A percentile compares a stretch with the other conserved stretches of the same genome.
Conservation (phyloP, 148 eudicot species). For the Chenopodium formosanum region DNA sequence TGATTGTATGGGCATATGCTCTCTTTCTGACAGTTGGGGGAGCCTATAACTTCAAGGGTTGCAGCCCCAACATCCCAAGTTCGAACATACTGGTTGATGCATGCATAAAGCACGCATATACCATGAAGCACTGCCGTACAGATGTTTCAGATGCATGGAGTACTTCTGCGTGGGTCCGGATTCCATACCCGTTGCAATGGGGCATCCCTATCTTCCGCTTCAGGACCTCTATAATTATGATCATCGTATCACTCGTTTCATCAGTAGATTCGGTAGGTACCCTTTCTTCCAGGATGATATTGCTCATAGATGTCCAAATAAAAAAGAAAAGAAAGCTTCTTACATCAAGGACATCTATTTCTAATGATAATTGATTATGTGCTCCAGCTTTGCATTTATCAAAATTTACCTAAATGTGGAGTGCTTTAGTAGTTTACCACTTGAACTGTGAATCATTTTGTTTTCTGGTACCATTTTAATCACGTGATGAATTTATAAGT, state of each 20-base stretch:
- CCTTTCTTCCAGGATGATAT: background rate
- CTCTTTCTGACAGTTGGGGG: conserved; percentile 93
- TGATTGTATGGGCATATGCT: conserved; percentile 84
- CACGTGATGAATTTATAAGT: background rate
- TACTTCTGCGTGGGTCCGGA: conserved; percentile 80
- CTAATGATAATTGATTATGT: background rate
- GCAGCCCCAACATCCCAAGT: conserved; percentile 71
- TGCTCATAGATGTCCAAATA: background rate
- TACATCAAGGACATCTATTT: background rate
- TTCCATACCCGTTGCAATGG: conserved; percentile 97
- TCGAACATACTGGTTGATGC: conserved; percentile 70
- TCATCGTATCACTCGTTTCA: conserved; percentile 68
- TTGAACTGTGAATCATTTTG: background rate
- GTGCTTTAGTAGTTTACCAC: background rate
- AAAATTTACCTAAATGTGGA: background rate
- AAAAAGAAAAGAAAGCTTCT: background rate
- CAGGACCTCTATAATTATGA: conserved; percentile 81
- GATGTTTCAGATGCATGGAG: conserved; percentile 92
- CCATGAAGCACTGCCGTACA: conserved; percentile 92
- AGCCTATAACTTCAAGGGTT: conserved; percentile 84
- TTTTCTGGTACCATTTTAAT: background rate
- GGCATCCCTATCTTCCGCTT: conserved; percentile 83
- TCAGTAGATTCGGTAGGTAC: conserved; percentile 88
- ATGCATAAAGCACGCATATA: conserved; percentile 81
- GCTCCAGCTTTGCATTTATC: background rate